phyloP scores from a whole-genome alignment of 1,139 yeast species.

The Diutina siamensis region DNA sequence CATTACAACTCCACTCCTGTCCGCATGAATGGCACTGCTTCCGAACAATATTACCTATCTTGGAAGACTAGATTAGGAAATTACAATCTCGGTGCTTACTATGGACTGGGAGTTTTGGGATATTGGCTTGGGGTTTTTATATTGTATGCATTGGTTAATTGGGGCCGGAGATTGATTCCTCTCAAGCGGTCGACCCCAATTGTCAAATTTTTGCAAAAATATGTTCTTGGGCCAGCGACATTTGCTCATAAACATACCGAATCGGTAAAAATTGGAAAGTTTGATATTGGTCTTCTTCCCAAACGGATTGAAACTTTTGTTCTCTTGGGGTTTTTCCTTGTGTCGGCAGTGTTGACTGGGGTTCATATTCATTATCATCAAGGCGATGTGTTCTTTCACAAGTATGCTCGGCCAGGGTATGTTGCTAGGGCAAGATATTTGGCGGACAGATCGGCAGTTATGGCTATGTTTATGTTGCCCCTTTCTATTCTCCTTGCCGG shows the following conservation, averaged over 20 bases:
- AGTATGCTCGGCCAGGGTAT: background rate
- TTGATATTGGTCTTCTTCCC: background rate
- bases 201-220: background rate
- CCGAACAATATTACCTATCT: background rate
- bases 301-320: background rate
- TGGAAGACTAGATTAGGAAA: background rate
- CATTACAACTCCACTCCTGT: background rate
- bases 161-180: background rate
- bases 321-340: background rate
- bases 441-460: constrained; percentile 11
- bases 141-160: background rate
- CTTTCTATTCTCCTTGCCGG: constrained; percentile 31
- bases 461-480: constrained; percentile 17
- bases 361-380: background rate
- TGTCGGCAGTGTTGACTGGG: background rate
- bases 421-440: constrained; percentile 7
- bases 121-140: background rate
- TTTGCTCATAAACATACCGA: background rate
- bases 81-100: background rate
- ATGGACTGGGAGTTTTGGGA: background rate
- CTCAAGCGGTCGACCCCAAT: background rate
- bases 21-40: background rate
- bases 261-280: background rate
- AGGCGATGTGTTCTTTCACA: background rate
- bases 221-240: background rate